Percentiles rank a stretch among this genome's conserved stretches.
phyloP scores from a whole-genome alignment of 441 rosid genomes.

The Breynia disticha region DNA sequence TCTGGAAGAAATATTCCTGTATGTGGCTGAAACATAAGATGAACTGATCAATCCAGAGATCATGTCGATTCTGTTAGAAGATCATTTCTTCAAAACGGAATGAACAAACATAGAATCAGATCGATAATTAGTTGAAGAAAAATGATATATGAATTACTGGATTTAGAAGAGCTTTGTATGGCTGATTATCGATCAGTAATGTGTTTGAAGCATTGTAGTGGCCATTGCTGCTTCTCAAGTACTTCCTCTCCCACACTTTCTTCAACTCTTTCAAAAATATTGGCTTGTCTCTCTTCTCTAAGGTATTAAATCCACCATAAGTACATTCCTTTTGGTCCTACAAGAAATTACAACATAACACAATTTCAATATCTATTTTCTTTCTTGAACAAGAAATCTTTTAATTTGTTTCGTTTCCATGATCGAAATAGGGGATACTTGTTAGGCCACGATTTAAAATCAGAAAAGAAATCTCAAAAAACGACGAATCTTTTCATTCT shows the following conservation, averaged over 20 bases:
- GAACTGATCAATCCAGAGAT: too few species aligned
- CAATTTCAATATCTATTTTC: too few species aligned
- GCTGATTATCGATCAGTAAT: constrained; percentile 18
- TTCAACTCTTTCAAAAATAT: constrained; percentile 16
- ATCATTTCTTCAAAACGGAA: too few species aligned
- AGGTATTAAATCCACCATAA: constrained; percentile 13
- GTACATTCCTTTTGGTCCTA: constrained; percentile 24
- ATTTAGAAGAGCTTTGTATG: constrained; percentile 28
- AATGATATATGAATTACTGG: constrained; percentile 13
- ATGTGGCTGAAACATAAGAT: constrained; percentile 10
- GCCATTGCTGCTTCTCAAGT: neutral
- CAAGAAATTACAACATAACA: neutral
- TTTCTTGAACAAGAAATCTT: too few species aligned
- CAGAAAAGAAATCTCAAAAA: too few species aligned
- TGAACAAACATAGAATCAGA: too few species aligned
- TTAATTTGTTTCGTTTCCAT: too few species aligned
- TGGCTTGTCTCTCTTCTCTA: constrained; percentile 15
- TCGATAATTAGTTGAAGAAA: too few species aligned
- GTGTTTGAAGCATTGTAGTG: constrained; percentile 14
- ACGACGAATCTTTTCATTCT: too few species aligned
- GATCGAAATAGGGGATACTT: too few species aligned
- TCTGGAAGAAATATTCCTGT: constrained; percentile 16
- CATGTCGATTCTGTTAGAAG: too few species aligned
- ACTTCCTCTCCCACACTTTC: constrained; percentile 9
- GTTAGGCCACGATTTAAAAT: too few species aligned